phyloP scores from a whole-genome alignment of 768 basidiomycete species.

The Pisolithus orientalis region DNA sequence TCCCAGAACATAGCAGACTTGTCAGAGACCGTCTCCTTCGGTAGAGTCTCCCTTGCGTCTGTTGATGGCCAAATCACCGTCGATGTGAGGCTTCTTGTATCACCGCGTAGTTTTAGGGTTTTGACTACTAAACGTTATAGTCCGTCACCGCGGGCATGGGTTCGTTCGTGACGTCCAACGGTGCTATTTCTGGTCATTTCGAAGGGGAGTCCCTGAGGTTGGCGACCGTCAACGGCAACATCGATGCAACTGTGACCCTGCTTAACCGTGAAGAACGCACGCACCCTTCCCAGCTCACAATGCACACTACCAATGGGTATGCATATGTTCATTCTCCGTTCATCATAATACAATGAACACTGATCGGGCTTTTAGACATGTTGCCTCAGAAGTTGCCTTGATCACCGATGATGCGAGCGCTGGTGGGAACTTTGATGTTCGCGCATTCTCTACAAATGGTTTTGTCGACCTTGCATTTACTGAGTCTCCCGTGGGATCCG shows the following conservation, averaged over 20 bases:
- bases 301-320: constrained; percentile 40
- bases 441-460: constrained; percentile 24
- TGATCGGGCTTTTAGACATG: constrained; percentile 11
- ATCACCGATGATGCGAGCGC: constrained; percentile 20
- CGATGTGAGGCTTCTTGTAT: constrained; percentile 20
- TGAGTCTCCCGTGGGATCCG: constrained; percentile 30
- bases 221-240: constrained; percentile 33
- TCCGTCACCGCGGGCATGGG: constrained; percentile 24
- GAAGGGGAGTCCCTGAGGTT: constrained; percentile 31
- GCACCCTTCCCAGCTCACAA: constrained; percentile 22
- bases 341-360: background rate
- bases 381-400: constrained; percentile 24
- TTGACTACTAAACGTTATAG: constrained; percentile 17
- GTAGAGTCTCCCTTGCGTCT: constrained; percentile 28
- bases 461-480: constrained; percentile 22
- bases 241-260: constrained; percentile 35
- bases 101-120: background rate
- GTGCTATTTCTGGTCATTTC: constrained; percentile 40
- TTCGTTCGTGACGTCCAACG: constrained; percentile 35
- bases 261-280: constrained; percentile 17
- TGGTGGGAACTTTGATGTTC: constrained; percentile 30
- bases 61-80: constrained; percentile 30
- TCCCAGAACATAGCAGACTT: constrained; percentile 33
- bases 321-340: constrained; percentile 4
- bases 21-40: constrained; percentile 30